Conservation (phyloP, 768 basidiomycete genomes). For the Xerocomellus dryophilus region DNA sequence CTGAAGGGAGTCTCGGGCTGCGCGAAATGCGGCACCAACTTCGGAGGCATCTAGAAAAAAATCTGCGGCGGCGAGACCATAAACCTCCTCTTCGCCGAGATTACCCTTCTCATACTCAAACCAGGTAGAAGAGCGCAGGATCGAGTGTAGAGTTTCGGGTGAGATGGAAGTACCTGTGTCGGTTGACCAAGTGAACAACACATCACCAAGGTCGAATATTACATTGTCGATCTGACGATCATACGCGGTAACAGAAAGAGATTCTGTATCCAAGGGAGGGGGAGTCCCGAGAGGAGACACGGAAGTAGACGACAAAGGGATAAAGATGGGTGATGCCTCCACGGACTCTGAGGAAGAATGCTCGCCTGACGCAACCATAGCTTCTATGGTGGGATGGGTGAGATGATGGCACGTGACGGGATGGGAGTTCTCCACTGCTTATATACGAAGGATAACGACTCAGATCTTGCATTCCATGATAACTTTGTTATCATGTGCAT, state of each 20-base stretch:
- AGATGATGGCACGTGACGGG: not conserved
- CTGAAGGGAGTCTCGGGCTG: conserved; percentile 8
- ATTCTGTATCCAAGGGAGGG: conserved; percentile 1
- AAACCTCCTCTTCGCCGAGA: conserved; percentile 9
- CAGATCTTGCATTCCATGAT: not conserved
- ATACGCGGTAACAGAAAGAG: not conserved
- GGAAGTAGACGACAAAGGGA: not conserved
- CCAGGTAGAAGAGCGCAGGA: conserved; percentile 18
- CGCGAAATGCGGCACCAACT: conserved; percentile 7
- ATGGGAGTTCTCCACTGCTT: not conserved
- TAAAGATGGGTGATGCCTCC: not conserved
- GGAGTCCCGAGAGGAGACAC: conserved; percentile 2
- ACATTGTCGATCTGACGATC: conserved; percentile 22
- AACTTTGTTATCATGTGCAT: not conserved
- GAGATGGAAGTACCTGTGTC: conserved; percentile 13
- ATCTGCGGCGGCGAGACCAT: conserved; percentile 5
- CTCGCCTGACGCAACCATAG: conserved; percentile 1
- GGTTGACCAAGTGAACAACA: conserved; percentile 23
- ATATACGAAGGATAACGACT: not conserved
- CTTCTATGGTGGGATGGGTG: not conserved
- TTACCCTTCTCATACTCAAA: conserved; percentile 26
- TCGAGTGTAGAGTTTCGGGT: conserved; percentile 5
- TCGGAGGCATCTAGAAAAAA: conserved; percentile 18
- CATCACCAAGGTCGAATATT: conserved; percentile 23
- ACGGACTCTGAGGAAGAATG: not conserved